Conservation (phyloP, 805 yeast species). For the Starmerella gropengiesseri region DNA sequence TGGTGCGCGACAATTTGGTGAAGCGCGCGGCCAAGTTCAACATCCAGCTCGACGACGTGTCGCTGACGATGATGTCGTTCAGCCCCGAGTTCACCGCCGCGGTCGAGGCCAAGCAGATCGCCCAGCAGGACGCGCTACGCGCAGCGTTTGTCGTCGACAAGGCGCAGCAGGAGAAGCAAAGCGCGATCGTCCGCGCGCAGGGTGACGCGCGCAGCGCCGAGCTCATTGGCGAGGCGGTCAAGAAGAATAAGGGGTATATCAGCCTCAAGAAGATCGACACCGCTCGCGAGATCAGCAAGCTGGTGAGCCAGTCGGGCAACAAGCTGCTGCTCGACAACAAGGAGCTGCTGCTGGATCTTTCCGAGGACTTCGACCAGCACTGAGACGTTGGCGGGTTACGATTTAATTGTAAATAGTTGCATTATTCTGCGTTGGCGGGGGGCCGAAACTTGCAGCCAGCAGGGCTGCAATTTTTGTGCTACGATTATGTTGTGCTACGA, state of each 20-base stretch:
- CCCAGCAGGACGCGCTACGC: slow-evolving; percentile 98
- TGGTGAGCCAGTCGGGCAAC: slow-evolving; percentile 81
- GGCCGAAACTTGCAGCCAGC: too few relatives aligned
- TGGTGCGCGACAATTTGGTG: slow-evolving; percentile 81
- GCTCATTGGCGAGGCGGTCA: slow-evolving; percentile 97
- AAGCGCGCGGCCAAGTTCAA: slow-evolving; percentile 88
- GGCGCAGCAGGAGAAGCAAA: slow-evolving; percentile 96
- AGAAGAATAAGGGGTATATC: slow-evolving; percentile 89
- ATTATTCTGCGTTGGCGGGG: too few relatives aligned
- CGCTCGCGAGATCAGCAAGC: slow-evolving; percentile 86
- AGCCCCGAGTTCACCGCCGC: slow-evolving; percentile 96
- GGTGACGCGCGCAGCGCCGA: slow-evolving; percentile 99
- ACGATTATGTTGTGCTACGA: too few relatives aligned
- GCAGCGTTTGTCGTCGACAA: slow-evolving; percentile 96
- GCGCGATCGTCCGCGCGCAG: slow-evolving; percentile 89
- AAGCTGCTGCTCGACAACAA: slow-evolving; percentile 83
- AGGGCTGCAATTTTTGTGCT: too few relatives aligned
- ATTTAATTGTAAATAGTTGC: slow-evolving; percentile 8
- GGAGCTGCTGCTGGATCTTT: slow-evolving; percentile 80
- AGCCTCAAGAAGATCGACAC: slow-evolving; percentile 95
- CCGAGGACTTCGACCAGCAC: slow-evolving; percentile 41
- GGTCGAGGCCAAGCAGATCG: slow-evolving; percentile 97
- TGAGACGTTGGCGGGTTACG: too few relatives aligned
- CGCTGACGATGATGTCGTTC: slow-evolving; percentile 92
- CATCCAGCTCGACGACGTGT: slow-evolving; percentile 84